phyloP scores from a whole-genome alignment of 78 protist genomes.

The Chrysochromulina tobinii region DNA sequence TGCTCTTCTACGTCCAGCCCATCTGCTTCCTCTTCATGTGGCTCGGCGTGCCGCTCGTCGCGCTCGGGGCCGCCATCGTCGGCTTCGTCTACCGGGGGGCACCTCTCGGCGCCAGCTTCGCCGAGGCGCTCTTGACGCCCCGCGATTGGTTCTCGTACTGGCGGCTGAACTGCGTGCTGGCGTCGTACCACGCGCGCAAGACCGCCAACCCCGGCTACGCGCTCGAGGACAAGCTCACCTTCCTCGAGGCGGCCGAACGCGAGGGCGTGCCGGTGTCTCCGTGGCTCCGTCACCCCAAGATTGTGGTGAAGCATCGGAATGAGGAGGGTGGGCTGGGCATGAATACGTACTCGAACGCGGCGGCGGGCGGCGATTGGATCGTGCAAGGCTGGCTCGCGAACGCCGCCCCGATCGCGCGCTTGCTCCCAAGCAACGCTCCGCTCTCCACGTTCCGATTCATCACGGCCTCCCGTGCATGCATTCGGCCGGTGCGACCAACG shows the following conservation, averaged over 20 bases:
- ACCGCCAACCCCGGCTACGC: not conserved
- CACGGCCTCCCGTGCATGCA: not conserved
- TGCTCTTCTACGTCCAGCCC: not conserved
- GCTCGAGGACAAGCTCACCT: slow-evolving; percentile 15
- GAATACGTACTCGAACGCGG: not conserved
- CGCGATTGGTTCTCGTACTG: slow-evolving; percentile 7
- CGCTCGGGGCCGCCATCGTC: not conserved
- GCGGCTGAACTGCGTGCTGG: slow-evolving; percentile 22
- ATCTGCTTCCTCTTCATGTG: not conserved
- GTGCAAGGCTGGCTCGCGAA: not conserved
- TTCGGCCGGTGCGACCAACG: too few relatives aligned
- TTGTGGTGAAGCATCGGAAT: slow-evolving; percentile 25
- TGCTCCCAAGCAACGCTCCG: slow-evolving; percentile 28
- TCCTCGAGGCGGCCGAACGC: not conserved
- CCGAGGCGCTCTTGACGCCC: not conserved
- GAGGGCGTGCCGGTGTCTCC: not conserved
- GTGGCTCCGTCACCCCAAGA: not conserved
- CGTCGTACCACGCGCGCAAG: not conserved
- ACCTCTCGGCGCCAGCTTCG: not conserved
- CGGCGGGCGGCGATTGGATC: slow-evolving; percentile 40
- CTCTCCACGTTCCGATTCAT: slow-evolving; percentile 18
- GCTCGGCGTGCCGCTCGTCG: not conserved
- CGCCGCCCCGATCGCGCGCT: not conserved
- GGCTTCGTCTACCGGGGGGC: not conserved
- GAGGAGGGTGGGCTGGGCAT: slow-evolving; percentile 43